Evolutionary conservation across 768 basidiomycete genomes (phyloP), one percentile per base, ranked within the genome.

Genomic region (Crucibulum laeve): DNA sequence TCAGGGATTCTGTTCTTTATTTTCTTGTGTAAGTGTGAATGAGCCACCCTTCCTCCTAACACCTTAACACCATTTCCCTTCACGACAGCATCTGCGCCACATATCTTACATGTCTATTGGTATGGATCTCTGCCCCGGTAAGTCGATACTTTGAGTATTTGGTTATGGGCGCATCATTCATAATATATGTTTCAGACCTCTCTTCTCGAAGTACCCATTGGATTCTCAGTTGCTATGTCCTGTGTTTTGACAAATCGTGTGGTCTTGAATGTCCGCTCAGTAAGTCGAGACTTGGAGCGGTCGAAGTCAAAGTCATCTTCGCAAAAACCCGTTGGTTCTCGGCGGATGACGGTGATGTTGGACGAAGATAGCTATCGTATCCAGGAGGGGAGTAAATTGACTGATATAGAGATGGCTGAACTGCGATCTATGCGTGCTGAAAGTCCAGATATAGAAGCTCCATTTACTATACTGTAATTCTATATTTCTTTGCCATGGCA

Each of bases 221-320:
- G 74, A 11, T 82, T 80, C 57, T 68, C 77, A 3, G 67, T 79
- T 17, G 76, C 79, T 1, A 64, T 82, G 58, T 76, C 79, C 0
- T 79, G 76, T 52, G 73, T 78, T 4, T 63, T 81, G 42, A 68
- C 75, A n/a, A 81, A 74, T 53, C 65, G 79, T 17, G 67, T 80
- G 11, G 69, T 76, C 19, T 63, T 81, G 24, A 81, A 80, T 48
- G 73, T 81, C 21, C 76, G 77, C 7, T 55, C 62, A 37, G 61
- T 69, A 13, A 68, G 65, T 37, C 57, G 58, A 15, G 60, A 64
- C 7, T 38, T 56, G 6, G 55, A 56, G 13, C 41, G 23, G 15
- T 37, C 44, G 14, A 40, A 34, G 21, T 18, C 28, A 1, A 17
- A 38, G 3, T 33, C 28, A 30, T 30, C 28, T 30, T 30, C n/a